Conservation (phyloP, 176 grass and related monocot genomes). For the Zea luxurians region DNA sequence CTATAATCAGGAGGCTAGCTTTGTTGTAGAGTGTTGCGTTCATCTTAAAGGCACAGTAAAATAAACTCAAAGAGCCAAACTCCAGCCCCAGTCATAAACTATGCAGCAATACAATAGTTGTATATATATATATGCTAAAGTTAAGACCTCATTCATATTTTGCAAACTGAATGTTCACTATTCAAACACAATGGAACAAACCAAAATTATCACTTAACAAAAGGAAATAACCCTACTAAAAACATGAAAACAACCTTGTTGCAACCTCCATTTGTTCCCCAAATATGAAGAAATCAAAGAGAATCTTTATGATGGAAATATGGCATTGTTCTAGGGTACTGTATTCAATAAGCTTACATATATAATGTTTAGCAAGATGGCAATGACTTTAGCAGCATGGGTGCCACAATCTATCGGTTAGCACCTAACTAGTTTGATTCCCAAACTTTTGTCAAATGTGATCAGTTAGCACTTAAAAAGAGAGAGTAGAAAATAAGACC, state of each 20-base stretch:
- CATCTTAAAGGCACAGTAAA: slow-evolving; percentile 64
- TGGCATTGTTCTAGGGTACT: slow-evolving; percentile 55
- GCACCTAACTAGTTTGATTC: too few relatives aligned
- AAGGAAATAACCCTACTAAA: neutral
- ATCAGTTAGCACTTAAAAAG: too few relatives aligned
- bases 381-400: too few relatives aligned
- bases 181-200: neutral
- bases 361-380: too few relatives aligned
- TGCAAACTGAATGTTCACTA: too few relatives aligned
- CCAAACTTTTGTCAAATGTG: too few relatives aligned
- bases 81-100: slow-evolving; percentile 49
- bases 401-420: too few relatives aligned
- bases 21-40: slow-evolving; percentile 61
- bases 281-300: slow-evolving; percentile 31
- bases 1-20: slow-evolving; percentile 7
- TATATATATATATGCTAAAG: neutral
- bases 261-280: slow-evolving; percentile 10
- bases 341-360: slow-evolving; percentile 44
- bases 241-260: neutral
- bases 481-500: too few relatives aligned
- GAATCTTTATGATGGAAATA: slow-evolving; percentile 28
- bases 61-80: slow-evolving; percentile 72
- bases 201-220: too few relatives aligned
- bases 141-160: too few relatives aligned
- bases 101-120: neutral